Base-by-base conservation (phyloP, 2,329 filamentous ascomycete genomes). In the Cladosporium colombiae region DNA sequence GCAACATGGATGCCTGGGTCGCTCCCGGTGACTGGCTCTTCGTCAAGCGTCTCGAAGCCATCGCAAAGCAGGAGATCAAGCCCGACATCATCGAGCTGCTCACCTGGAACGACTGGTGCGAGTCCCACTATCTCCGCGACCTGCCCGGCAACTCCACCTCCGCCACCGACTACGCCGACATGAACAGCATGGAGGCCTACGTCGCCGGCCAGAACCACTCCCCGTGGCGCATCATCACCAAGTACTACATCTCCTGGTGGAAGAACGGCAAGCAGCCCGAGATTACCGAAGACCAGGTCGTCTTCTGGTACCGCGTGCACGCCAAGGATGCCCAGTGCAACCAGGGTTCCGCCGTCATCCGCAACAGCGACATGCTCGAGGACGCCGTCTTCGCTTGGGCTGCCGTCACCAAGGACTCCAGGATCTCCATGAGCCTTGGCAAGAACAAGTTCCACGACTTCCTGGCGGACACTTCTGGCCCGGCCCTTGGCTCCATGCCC, bases 351-450 rank as follows among this genome's bases (percentile, higher is more conserved):
- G 71, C 72, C 2, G 70, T 67, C 23, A 73, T 78, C 61, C 72
- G 74, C 65, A 79, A 79, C 71, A 68, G 70, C 55, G 65, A 72
- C 2, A 74, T 71, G 53, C 73, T 75, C 8, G 70, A 70, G 44
- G 77, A 79, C 57, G 75, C 76, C 16, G 75, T 79, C 66, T 78
- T 79, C 66, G 75, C 76, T 3, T 78, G 76, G 75, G 77, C 76
- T 10, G 69, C 77, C 6, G 75, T 78, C 58, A 72, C 69, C 33
- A 66, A 73, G 18, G 62, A 70, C 11, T 70, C 75, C 18, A 76
- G 71, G 29, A 70, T 78, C 64, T 74, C 72, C 29, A 71, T 77
- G 70, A 73, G 70, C 7, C 71, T 77, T 21, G 76, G 76, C 25
- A 73, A 68, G 68, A 77, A 78, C 69, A 65, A 73, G 63, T 72